These are phyloP conservation scores for Lentinula sp. DNA, from an alignment of 768 basidiomycete genomes.

Conservation along the genomic window DNA sequence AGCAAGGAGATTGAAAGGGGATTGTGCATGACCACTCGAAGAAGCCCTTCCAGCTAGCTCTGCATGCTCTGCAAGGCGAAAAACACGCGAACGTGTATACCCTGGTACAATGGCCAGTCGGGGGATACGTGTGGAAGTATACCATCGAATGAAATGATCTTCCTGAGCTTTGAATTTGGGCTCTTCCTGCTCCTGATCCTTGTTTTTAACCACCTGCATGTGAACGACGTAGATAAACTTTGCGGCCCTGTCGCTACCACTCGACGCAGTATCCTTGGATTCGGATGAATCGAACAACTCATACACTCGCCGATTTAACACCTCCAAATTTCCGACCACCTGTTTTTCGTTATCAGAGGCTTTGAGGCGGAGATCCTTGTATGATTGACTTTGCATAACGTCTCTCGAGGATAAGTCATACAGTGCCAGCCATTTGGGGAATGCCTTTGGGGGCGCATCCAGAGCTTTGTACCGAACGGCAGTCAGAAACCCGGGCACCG, in stretches of 20 bases:
- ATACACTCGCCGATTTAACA: conserved; percentile 1
- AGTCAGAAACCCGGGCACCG: conserved; percentile 23
- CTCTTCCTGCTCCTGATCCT: neutral
- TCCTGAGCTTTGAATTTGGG: neutral
- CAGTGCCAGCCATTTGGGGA: conserved; percentile 23
- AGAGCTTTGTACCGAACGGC: conserved; percentile 27
- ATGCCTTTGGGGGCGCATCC: conserved; percentile 12
- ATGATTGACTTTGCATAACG: conserved; percentile 4
- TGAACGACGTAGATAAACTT: conserved; percentile 5
- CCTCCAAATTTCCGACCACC: neutral
- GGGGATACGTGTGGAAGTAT: conserved; percentile 1
- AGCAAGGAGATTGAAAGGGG: neutral
- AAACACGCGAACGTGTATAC: conserved; percentile 1
- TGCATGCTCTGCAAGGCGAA: neutral
- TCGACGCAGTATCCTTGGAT: neutral
- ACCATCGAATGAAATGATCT: neutral
- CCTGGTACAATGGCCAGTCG: neutral
- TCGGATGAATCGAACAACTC: neutral
- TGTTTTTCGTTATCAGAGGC: neutral
- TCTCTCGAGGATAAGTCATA: conserved; percentile 23
- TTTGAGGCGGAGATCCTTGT: neutral
- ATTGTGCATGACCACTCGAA: too few relatives aligned
- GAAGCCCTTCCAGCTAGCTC: conserved; percentile 3
- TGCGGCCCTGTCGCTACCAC: neutral
- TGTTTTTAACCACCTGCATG: neutral